These are phyloP conservation scores for Rachicladosporium sp. DNA, from an alignment of 2,329 filamentous ascomycete genomes.

Conservation along the genomic window DNA sequence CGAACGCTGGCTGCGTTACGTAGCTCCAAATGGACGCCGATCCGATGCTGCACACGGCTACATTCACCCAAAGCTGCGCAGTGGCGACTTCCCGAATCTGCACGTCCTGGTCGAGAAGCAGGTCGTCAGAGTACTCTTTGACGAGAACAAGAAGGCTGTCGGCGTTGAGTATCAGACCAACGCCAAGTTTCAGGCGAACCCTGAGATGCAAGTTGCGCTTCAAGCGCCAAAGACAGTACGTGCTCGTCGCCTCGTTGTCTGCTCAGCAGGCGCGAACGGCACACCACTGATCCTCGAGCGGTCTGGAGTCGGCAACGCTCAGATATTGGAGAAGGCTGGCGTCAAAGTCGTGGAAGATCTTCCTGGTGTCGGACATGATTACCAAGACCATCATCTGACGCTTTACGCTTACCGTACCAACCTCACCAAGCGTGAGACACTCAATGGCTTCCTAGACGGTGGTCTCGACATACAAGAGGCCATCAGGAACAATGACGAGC, in stretches of 20 bases:
- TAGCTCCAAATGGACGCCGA: constrained; percentile 40
- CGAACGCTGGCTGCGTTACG: constrained; percentile 37
- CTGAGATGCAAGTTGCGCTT: constrained; percentile 22
- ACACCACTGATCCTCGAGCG: constrained; percentile 48
- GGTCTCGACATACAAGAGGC: constrained; percentile 34
- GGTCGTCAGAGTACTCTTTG: constrained; percentile 33
- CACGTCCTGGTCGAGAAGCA: constrained; percentile 46
- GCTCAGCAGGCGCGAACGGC: constrained; percentile 39
- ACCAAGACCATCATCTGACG: constrained; percentile 45
- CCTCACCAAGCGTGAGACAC: constrained; percentile 35
- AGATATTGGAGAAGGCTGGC: constrained; percentile 34
- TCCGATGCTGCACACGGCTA: constrained; percentile 47
- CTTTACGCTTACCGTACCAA: constrained; percentile 41
- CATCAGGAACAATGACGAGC: constrained; percentile 35
- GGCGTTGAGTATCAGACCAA: constrained; percentile 45
- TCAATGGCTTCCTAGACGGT: constrained; percentile 43
- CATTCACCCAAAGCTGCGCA: constrained; percentile 40
- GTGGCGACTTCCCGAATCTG: constrained; percentile 43
- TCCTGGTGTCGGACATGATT: constrained; percentile 41
- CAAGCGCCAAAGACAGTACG: constrained; percentile 31
- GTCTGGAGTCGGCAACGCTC: constrained; percentile 46
- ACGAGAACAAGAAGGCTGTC: constrained; percentile 35
- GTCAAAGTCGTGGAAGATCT: constrained; percentile 36
- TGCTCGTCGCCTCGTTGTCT: constrained; percentile 44
- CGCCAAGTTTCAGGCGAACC: constrained; percentile 29